Conservation (phyloP, 768 basidiomycete genomes). For the Lactifluus hygrophoroides region DNA sequence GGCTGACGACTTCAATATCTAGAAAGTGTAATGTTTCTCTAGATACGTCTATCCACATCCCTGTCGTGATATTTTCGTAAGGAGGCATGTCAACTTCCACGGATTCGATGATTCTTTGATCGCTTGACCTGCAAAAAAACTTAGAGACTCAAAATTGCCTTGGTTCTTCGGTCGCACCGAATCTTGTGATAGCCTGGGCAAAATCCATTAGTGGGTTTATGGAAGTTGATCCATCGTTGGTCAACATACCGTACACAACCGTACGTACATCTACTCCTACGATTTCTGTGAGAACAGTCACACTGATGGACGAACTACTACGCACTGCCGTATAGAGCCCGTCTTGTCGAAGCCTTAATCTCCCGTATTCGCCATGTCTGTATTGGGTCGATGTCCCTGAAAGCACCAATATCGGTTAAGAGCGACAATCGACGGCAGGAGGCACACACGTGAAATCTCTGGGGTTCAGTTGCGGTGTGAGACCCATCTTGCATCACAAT, state of each 20-base stretch:
- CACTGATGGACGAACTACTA: constrained; percentile 26
- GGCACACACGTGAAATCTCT: constrained; percentile 67
- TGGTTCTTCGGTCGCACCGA: constrained; percentile 32
- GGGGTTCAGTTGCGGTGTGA: constrained; percentile 1
- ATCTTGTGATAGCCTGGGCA: constrained; percentile 73
- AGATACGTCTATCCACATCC: constrained; percentile 76
- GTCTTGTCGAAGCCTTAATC: constrained; percentile 45
- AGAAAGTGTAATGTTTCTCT: constrained; percentile 44
- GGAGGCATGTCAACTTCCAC: constrained; percentile 73
- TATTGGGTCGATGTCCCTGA: constrained; percentile 56
- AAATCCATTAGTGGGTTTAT: background rate
- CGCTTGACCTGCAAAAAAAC: constrained; percentile 30
- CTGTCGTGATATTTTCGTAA: constrained; percentile 65
- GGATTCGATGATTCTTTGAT: constrained; percentile 57
- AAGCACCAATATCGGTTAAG: background rate
- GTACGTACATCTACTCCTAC: constrained; percentile 56
- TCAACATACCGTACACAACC: constrained; percentile 60
- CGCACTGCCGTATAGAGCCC: constrained; percentile 68
- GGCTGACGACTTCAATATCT: constrained; percentile 44
- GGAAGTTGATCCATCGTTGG: background rate
- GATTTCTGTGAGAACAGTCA: background rate
- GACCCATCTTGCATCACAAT: background rate
- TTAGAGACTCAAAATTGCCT: background rate
- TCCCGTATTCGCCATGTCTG: constrained; percentile 68
- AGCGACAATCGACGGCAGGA: background rate